Evolutionary conservation across 495 filamentous ascomycete genomes (phyloP).

Genomic region (Lasiosphaeria ovina): DNA sequence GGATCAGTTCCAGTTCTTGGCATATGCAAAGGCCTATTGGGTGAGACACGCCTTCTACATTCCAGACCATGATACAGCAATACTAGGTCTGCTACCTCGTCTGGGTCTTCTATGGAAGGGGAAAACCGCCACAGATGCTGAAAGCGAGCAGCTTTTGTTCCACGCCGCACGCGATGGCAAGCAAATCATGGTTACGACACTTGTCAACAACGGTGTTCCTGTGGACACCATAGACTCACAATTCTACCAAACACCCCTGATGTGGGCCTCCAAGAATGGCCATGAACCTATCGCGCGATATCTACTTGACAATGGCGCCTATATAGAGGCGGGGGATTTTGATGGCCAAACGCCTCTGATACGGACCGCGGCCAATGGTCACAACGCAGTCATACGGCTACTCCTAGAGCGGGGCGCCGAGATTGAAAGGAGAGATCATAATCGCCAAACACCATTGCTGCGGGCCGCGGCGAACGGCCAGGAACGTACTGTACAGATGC

Average conservation of each 20-base stretch:
- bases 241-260: too few relatives aligned
- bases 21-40: slow-evolving; percentile 29
- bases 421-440: not conserved
- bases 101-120: not conserved
- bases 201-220: not conserved
- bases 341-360: not conserved
- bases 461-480: not conserved
- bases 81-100: slow-evolving; percentile 12
- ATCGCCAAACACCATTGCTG: not conserved
- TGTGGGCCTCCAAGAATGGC: too few relatives aligned
- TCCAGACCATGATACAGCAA: slow-evolving; percentile 7
- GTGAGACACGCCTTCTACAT: slow-evolving; percentile 15
- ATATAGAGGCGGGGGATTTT: not conserved
- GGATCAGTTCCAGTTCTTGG: slow-evolving; percentile 23
- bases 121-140: not conserved
- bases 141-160: not conserved
- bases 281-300: too few relatives aligned
- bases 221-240: not conserved
- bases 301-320: not conserved
- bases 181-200: not conserved
- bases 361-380: not conserved
- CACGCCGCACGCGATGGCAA: not conserved
- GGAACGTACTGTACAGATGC: not conserved
- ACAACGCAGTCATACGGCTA: not conserved
- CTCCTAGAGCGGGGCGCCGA: not conserved